Evolutionary conservation across 2,329 filamentous ascomycete species (phyloP), one percentile per base, ranked within the genome.

Genomic region (Parafenestella ontariensis): DNA sequence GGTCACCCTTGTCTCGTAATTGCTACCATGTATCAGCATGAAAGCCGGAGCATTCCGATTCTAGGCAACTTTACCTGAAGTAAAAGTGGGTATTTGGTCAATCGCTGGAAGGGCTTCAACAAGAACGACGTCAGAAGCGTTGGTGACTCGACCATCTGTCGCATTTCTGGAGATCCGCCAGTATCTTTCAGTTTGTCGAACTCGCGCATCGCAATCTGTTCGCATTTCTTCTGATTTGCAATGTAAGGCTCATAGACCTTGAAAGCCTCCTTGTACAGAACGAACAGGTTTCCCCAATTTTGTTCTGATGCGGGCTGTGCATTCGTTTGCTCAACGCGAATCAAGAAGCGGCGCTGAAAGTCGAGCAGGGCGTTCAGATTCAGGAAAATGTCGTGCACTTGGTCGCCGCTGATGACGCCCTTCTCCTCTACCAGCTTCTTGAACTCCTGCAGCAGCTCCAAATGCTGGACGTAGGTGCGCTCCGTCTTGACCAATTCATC

Each of bases 171-270:
- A 3, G 83, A 87, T 48, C 87, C 92, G 46, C 85, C 89, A 39
- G 91, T 91, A 28, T 85, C 79, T 62, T 86, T 85, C 47, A 98
- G 91, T 74, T 95, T 96, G 67, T 95, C 90, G 74, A 96, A 97
- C 56, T 94, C 89, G 55, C 88, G 85, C 64, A 90, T 87, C 13
- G 92, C 93, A n/a, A 91, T 85, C 63, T 89, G 85, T 48, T 94
- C 92, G 54, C 94, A 96, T 72, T 92, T 93, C 64, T 91, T 88
- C 78, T 97, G 94, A 71, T 99, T 99, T 29, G 95, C 92, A 65
- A 98, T 98, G 69, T 98, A 99, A 1, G 93, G 93, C 69, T 96
- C 91, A 74, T 99, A 99, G 56, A 96, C 93, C 58, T 89, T 87
- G 75, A 99, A 97, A 0, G 88, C 86, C 54, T 95, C 91, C 72